Evolutionary conservation across 768 basidiomycete genomes (phyloP), one percentile per base, ranked within the genome.

Genomic region (Boletus eberwhitei): DNA sequence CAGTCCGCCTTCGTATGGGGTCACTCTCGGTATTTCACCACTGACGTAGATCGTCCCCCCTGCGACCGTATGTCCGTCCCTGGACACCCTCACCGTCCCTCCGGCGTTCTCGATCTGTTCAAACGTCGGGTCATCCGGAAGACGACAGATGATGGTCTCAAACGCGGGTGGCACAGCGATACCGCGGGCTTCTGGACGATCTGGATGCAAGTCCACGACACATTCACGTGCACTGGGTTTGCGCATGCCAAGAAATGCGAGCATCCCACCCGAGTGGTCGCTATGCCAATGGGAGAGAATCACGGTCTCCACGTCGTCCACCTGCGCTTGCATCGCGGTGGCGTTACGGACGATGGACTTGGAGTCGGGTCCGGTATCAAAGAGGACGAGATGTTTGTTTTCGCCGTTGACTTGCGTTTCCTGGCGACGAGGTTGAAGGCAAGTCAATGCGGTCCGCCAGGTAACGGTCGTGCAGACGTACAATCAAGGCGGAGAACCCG

Each of bases 351-450:
- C 79, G 58, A 94, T 82, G 26, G 87, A 84, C 22, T 74, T 75
- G 16, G 82, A 81, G 64, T 93, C 91, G 9, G 91, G 92, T 0
- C 92, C 92, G 16, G 88, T 86, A 71, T 94, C 92, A 64, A 94
- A 91, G 35, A 93, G 77, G 16, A 83, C 84, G n/a, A 78, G 71
- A 50, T 82, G 79, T 4, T 75, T 63, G 53, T 68, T 51, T 39
- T 75, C 67, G 21, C 72, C 83, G 22, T 74, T 61, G 12, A 78
- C 68, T 54, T 79, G 76, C 3, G 85, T 88, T 76, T 87, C 80
- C 84, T 85, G 64, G 36, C 21, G 26, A 26, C 16, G 3, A 16
- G 31, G 40, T 7, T 16, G 14, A 34, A 17, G 9, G 16, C 4
- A 50, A 2, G 4, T 26, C 17, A 11, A 26, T 17, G 14, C 8